Percentiles rank a stretch among this genome's conserved stretches.
Evolutionary conservation across 805 yeast genomes (phyloP).

Genomic region (Candida berthetii): DNA sequence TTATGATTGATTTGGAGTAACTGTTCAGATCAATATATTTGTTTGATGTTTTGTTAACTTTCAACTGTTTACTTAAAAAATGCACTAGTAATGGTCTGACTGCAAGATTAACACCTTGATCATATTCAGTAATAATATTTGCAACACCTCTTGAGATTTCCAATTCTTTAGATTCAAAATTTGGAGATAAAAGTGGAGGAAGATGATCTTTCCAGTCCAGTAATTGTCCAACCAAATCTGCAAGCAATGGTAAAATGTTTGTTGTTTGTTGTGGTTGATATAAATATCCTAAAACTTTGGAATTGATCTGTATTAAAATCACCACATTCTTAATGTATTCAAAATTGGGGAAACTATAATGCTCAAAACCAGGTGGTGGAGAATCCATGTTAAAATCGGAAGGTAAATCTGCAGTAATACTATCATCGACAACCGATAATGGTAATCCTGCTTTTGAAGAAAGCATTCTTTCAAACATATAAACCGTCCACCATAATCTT

Average conservation of each 20-base stretch:
- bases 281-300: constrained; percentile 59
- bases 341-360: constrained; percentile 72
- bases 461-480: constrained; percentile 77
- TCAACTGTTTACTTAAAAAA: constrained; percentile 63
- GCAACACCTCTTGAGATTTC: constrained; percentile 61
- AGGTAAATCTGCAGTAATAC: constrained; percentile 74
- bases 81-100: constrained; percentile 74
- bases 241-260: constrained; percentile 70
- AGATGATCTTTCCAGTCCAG: constrained; percentile 62
- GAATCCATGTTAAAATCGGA: constrained; percentile 59
- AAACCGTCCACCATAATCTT: constrained; percentile 82
- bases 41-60: constrained; percentile 37
- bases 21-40: constrained; percentile 58
- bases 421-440: constrained; percentile 70
- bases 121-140: constrained; percentile 75
- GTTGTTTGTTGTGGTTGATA: constrained; percentile 71
- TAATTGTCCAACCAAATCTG: constrained; percentile 60
- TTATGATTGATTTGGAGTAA: constrained; percentile 62
- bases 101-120: constrained; percentile 75
- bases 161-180: constrained; percentile 41
- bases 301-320: constrained; percentile 72
- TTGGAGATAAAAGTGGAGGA: constrained; percentile 60
- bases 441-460: constrained; percentile 82
- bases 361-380: constrained; percentile 54
- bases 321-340: constrained; percentile 74